Percentiles rank a stretch among this genome's conserved stretches.
Conservation (phyloP, 139 green algal species). For the Haematococcus lacustris region DNA sequence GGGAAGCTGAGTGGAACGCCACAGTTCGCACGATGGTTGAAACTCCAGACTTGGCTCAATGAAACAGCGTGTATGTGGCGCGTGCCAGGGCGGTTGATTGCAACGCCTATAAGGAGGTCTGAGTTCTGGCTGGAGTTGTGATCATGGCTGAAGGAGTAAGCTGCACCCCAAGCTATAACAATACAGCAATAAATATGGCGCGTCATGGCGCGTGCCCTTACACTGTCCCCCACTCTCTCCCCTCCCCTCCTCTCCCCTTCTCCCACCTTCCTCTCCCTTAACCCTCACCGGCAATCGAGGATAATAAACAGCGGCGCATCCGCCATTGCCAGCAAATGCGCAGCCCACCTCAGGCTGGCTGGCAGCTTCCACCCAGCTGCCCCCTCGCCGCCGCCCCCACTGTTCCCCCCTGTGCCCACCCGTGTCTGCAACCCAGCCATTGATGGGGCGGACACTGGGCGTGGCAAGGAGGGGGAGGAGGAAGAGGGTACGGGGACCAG, state of each 20-base stretch:
- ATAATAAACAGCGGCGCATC: slow-evolving; percentile 25
- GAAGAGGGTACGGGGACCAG: too few species aligned
- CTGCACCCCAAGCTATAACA: too few species aligned
- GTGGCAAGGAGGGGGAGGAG: too few species aligned
- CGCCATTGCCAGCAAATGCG: not conserved
- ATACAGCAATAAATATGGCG: not conserved
- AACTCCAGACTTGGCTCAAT: not conserved
- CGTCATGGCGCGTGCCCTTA: not conserved
- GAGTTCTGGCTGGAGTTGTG: not conserved
- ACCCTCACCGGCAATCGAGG: slow-evolving; percentile 34
- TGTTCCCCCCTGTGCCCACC: not conserved
- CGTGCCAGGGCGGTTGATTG: too few species aligned
- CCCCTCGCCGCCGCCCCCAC: not conserved
- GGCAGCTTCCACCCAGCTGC: not conserved
- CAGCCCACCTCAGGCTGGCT: not conserved
- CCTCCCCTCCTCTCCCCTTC: not conserved
- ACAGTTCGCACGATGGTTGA: not conserved
- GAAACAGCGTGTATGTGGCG: too few species aligned
- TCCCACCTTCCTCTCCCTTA: not conserved
- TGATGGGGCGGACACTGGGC: too few species aligned
- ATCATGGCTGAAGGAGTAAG: not conserved
- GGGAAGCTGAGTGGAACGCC: not conserved
- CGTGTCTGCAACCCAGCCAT: too few species aligned
- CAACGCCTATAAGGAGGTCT: too few species aligned
- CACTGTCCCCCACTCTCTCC: not conserved